Evolutionary conservation across 495 filamentous ascomycete species (phyloP), one percentile per base, ranked within the genome.

Genomic region (Collariella sp.): DNA sequence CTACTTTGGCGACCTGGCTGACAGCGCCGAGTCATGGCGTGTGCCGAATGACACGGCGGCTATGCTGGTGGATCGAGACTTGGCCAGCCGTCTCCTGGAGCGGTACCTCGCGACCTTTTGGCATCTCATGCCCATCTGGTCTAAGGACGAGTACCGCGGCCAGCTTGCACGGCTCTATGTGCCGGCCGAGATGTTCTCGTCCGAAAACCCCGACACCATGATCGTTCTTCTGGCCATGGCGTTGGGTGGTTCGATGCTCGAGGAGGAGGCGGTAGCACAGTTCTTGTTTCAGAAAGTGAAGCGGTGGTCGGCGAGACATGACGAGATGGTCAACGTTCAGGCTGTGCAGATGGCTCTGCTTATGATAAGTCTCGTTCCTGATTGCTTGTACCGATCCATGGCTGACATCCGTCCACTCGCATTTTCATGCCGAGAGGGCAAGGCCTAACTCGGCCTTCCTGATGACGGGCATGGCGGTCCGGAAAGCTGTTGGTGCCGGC

Each of bases 281-380:
- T 46, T 46, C 16, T 26, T 46, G n/a, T 46, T 19, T 5, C 44
- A 46, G 26, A 46, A 34, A 26, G 44, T 26, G 10, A 46, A 46
- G 20, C 26, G 16, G 5, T 46, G 44, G 44, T 46, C 44, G n/a
- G 26, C 44, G 12, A 46, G 44, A 7, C 16, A 3, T 46, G 44
- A 46, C 29, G 44, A 46, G 26, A 46, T 46, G 44, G 44, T 46
- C 44, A 46, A 46, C 26, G 29, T 46, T n/a, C 44, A 46, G 16
- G 29, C 44, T 33, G 44, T 46, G 5, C 44, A 46, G 44, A 46
- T 46, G 9, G 44, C 44, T 11, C n/a, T 46, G n/a, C 44, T 46
- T 9, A 46, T 46, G 44, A 46, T 46, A 46, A 46, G 44, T 46
- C 7, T 34, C 44, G 16, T 31, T 12, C 29, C 44, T 46, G 3